Conservation (phyloP, 2,329 filamentous ascomycete genomes). For the Diaporthe helianthi region DNA sequence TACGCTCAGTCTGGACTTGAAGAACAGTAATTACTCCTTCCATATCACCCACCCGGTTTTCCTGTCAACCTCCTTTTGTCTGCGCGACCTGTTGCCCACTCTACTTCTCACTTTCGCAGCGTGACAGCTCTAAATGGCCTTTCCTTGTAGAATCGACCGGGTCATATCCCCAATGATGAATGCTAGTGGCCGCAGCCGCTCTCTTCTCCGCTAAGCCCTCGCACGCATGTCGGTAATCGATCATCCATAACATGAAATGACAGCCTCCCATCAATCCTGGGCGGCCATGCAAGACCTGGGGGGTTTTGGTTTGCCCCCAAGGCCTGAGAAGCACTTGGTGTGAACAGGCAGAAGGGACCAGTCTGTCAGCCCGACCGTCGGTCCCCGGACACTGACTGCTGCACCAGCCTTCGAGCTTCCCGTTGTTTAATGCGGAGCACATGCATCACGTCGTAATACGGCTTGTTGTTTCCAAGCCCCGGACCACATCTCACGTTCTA, state of each 20-base stretch:
- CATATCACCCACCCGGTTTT: not conserved
- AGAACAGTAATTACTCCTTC: not conserved
- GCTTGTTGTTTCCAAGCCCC: not conserved
- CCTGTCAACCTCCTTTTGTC: not conserved
- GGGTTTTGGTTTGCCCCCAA: not conserved
- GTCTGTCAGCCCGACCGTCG: not conserved
- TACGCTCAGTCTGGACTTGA: not conserved
- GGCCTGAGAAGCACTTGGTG: not conserved
- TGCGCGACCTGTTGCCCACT: too few relatives aligned
- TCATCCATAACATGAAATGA: not conserved
- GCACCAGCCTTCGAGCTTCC: not conserved
- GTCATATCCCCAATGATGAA: not conserved
- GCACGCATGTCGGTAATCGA: too few relatives aligned
- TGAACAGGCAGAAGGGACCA: not conserved
- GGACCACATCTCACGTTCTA: not conserved
- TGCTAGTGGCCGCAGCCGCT: not conserved
- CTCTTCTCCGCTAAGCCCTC: not conserved
- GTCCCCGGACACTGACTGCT: not conserved
- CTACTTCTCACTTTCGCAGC: not conserved
- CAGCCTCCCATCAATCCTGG: not conserved
- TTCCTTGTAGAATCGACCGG: not conserved
- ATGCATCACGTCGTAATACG: not conserved
- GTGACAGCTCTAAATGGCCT: not conserved
- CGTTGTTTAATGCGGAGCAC: not conserved
- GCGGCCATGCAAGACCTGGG: not conserved